Evolutionary conservation across 2,329 filamentous ascomycete species (phyloP), one percentile per base, ranked within the genome.

Genomic region (Trichoderma lentiforme): DNA sequence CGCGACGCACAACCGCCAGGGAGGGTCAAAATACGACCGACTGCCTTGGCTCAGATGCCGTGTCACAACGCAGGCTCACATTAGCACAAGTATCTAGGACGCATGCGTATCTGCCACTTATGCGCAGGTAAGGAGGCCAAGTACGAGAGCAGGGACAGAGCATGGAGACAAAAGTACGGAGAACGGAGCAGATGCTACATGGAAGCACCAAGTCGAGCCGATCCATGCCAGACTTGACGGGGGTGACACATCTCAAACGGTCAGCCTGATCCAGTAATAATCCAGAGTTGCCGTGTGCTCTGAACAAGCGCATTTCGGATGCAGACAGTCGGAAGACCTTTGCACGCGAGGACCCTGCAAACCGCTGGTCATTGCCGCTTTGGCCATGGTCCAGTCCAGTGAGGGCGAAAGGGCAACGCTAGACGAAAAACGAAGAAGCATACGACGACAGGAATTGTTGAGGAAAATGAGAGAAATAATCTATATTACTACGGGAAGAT

Each of bases 161-260:
- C 24, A 67, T 39, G 51, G 64, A 67, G 64, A 67, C 64, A 58
- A 67, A 58, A 69, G 66, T 53, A 70, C 66, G 39, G 66, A 62
- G 18, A 32, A 32, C 39, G 57, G 39, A 36, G 57, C 39, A 62
- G 39, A 61, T 70, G 47, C 66, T 62, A 32, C 51, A 61, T 60
- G 56, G 65, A 69, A 60, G 56, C 53, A 58, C 43, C 56, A 69
- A 51, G 53, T 60, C 39, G 56, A 70, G 66, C 39, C 65, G 65
- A 69, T 61, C 66, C 66, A 70, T 70, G 66, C 57, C 43, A 47
- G 66, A 51, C 39, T 53, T 14, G 57, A 62, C 66, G 57, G 66
- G 66, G 56, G 66, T 69, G 39, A 24, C 57, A 62, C 66, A 70
- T 64, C 60, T 53, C 28, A 56, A 70, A 56, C 60, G 47, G 43